Evolutionary conservation across 2,329 filamentous ascomycete genomes (phyloP).

Genomic region (Arthrobotrys megalospora): DNA sequence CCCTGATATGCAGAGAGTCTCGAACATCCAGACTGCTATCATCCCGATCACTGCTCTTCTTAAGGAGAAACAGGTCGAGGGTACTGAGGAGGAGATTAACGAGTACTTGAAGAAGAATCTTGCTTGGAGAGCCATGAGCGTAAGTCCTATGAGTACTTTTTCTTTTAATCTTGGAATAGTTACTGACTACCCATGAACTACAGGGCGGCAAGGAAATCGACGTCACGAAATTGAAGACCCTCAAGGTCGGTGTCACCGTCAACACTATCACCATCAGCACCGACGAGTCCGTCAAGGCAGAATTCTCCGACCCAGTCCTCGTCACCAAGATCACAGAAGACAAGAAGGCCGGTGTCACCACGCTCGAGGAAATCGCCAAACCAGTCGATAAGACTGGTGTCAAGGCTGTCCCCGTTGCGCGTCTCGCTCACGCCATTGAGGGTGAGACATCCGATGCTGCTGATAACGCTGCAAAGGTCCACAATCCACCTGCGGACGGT

Average conservation of each 20-base stretch:
- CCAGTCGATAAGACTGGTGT: slow-evolving; percentile 17
- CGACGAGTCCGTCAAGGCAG: slow-evolving; percentile 18
- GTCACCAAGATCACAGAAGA: slow-evolving; percentile 13
- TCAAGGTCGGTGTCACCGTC: slow-evolving; percentile 50
- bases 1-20: slow-evolving; percentile 23
- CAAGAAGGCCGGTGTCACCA: slow-evolving; percentile 33
- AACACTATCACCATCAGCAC: slow-evolving; percentile 17
- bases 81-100: slow-evolving; percentile 19
- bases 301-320: slow-evolving; percentile 27
- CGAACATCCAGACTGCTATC: slow-evolving; percentile 28
- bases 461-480: slow-evolving; percentile 10
- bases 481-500: background rate
- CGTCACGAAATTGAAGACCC: slow-evolving; percentile 10
- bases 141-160: slow-evolving; percentile 1
- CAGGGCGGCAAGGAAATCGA: slow-evolving; percentile 16
- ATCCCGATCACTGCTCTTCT: slow-evolving; percentile 35
- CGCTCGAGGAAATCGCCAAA: slow-evolving; percentile 17
- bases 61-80: background rate
- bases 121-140: slow-evolving; percentile 24
- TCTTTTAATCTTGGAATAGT: background rate
- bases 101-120: slow-evolving; percentile 44
- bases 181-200: background rate
- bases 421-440: background rate
- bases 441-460: slow-evolving; percentile 18
- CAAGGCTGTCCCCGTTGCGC: background rate